Evolutionary conservation across 2,329 filamentous ascomycete genomes (phyloP), one percentile per base, ranked within the genome.

Genomic region (Hypoxylon sp.): DNA sequence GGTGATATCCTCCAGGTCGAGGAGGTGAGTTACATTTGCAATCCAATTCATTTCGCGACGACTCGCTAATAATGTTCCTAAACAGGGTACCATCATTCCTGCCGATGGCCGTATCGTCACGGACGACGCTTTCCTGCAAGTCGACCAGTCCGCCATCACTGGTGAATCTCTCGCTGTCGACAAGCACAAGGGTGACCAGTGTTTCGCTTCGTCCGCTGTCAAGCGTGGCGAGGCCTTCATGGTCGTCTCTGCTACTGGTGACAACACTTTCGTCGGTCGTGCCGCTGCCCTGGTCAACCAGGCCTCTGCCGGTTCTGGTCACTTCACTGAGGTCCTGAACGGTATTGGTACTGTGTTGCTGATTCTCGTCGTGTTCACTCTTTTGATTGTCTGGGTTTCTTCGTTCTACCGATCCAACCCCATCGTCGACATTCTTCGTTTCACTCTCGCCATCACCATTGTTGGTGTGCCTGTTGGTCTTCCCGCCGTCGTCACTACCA

Each of bases 401-500:
- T 90, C 88, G 1, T 96, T 94, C 82, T 96, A 96, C 80, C 89
- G 92, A 58, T 93, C 89, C 71, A 93, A 94, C 77, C 75, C 74
- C 56, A 96, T 95, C 63, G 87, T 93, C 62, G 77, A 78, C 4
- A 96, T 96, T 58, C 86, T 96, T 43, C 83, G 90, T 65, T 95
- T 92, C 79, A 95, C 92, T 52, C 83, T 96, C 40, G 91, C 90
- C 66, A 93, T 96, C 69, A 95, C 91, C 69, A 94, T 96, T 65
- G 90, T 96, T 62, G 92, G 92, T 84, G 92, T 96, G 21, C 92
- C 92, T 51, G 92, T 96, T 77, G 92, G 92, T 88, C 90, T 96
- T 65, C 92, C 92, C 59, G 92, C 91, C 68, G 92, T 96, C 79
- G 91, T 96, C 60, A 96, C 92, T 70, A 96, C 92, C 69, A 96